These are phyloP conservation scores for Paramyrothecium sp. DNA, from an alignment of 2,329 filamentous ascomycete species.

Conservation along the genomic window DNA sequence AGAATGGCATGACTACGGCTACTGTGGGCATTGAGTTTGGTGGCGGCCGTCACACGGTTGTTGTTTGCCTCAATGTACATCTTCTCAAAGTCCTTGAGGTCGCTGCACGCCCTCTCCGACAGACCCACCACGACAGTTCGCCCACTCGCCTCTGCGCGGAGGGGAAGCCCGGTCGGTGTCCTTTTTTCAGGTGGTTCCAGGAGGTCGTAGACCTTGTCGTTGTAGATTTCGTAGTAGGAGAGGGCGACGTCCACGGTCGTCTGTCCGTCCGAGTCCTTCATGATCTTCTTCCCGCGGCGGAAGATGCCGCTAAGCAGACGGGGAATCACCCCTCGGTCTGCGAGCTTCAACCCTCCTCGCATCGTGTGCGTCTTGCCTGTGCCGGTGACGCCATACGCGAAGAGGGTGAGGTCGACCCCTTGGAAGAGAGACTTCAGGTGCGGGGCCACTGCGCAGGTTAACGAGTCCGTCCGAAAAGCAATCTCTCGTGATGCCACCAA, in stretches of 20 bases:
- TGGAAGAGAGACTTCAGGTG: constrained; percentile 90
- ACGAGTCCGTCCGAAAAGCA: constrained; percentile 14
- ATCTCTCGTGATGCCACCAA: constrained; percentile 36
- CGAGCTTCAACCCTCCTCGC: constrained; percentile 83
- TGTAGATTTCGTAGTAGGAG: constrained; percentile 96
- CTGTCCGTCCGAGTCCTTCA: constrained; percentile 71
- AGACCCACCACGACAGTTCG: constrained; percentile 86
- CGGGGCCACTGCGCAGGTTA: constrained; percentile 65
- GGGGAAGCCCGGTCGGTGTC: constrained; percentile 73
- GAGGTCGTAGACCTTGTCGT: constrained; percentile 90
- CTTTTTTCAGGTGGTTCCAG: constrained; percentile 88
- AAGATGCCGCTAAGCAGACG: constrained; percentile 83
- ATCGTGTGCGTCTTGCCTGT: constrained; percentile 97
- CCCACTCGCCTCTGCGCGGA: constrained; percentile 82
- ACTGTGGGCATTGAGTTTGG: constrained; percentile 89
- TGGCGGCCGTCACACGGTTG: constrained; percentile 85
- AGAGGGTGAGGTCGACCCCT: constrained; percentile 84
- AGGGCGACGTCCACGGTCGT: constrained; percentile 73
- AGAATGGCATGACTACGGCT: constrained; percentile 88
- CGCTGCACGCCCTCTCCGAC: constrained; percentile 77
- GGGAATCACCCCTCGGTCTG: constrained; percentile 85
- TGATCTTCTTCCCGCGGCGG: constrained; percentile 78
- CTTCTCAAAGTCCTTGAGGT: constrained; percentile 84
- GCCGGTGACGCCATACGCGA: constrained; percentile 90
- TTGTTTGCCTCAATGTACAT: constrained; percentile 90